Base-by-base conservation (phyloP, 1,284 basidiomycete genomes). In the Trametes polyzona region DNA sequence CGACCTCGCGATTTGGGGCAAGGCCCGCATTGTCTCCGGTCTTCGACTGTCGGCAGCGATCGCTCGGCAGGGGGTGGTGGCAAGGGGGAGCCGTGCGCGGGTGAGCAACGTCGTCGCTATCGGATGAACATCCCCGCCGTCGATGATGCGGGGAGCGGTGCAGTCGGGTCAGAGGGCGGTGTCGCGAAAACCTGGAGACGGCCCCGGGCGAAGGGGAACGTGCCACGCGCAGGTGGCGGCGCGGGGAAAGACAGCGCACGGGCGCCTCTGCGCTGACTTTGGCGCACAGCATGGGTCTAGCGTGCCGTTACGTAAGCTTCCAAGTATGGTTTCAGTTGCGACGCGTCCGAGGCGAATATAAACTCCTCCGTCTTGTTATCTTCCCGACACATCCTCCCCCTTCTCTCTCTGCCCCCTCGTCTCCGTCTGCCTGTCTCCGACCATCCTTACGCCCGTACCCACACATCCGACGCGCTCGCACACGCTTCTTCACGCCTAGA, bases 271-370 rank as follows among this genome's bases (percentile, higher is more conserved):
- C 19, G 36, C 37, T 40, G 30, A 4, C 11, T 54, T 47, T 47
- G 30, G 52, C 53, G 46, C 59, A 55, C 55, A 54, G 55, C 59
- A 47, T 48, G 37, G 27, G 26, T 27, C 33, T 19, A n/a, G 42
- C 47, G 46, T 42, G 47, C 17, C 40, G 30, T 63, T 52, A 60
- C 40, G 36, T 63, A 58, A 63, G 30, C 36, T 23, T 27, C 55
- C 53, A 36, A 46, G 33, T 63, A 50, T 41, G 59, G 59, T 24
- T 12, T 50, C 52, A 57, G 30, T 48, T 51, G 61, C 61, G 56
- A 60, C 61, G 61, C 58, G 61, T 63, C 58, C 55, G 47, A 51
- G 41, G 39, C 52, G 54, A 52, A 59, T 63, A 63, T 60, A 63
- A 60, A 55, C 55, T 46, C 58, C 33, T 55, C 52, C 47, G 41